Percentiles rank a stretch among this genome's conserved stretches.
Conservation (phyloP, 345 rosid genomes). For the Corchorus capsularis region DNA sequence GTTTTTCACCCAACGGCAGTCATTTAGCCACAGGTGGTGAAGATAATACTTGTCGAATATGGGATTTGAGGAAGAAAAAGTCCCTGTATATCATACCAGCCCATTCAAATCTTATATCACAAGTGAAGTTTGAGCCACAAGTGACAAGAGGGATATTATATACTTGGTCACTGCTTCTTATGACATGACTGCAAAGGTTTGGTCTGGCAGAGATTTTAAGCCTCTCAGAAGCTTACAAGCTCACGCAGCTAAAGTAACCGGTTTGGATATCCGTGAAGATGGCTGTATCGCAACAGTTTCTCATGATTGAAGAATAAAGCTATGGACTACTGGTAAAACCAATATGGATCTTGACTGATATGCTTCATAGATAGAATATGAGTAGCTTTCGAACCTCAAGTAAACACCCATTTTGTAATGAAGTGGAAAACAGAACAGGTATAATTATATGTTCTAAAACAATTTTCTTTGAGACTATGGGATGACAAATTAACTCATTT, state of each 20-base stretch:
- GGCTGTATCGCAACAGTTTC: conserved; percentile 22
- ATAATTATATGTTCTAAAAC: neutral
- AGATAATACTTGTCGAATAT: conserved; percentile 91
- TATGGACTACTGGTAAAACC: conserved; percentile 19
- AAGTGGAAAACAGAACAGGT: neutral
- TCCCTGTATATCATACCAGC: conserved; percentile 83
- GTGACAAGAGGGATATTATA: conserved; percentile 95
- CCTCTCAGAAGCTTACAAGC: conserved; percentile 74
- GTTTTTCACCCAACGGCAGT: conserved; percentile 95
- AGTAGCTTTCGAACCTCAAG: neutral
- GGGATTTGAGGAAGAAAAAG: conserved; percentile 93
- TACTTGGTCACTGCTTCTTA: conserved; percentile 88
- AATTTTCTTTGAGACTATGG: neutral
- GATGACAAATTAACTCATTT: too few relatives aligned
- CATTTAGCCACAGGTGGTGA: conserved; percentile 96
- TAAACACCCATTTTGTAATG: neutral
- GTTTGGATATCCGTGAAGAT: conserved; percentile 55
- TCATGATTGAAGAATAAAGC: conserved; percentile 27
- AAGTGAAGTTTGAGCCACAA: conserved; percentile 94
- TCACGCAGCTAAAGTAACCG: conserved; percentile 83
- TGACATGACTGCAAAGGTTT: conserved; percentile 94
- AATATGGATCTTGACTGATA: conserved; percentile 21
- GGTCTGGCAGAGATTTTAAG: conserved; percentile 93
- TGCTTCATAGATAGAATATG: neutral
- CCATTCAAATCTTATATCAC: conserved; percentile 90